Percentiles rank a stretch among this genome's conserved stretches.
These are phyloP conservation scores for Mycosphaerella sp. DNA, from an alignment of 2,329 filamentous ascomycete genomes.

Conservation along the genomic window DNA sequence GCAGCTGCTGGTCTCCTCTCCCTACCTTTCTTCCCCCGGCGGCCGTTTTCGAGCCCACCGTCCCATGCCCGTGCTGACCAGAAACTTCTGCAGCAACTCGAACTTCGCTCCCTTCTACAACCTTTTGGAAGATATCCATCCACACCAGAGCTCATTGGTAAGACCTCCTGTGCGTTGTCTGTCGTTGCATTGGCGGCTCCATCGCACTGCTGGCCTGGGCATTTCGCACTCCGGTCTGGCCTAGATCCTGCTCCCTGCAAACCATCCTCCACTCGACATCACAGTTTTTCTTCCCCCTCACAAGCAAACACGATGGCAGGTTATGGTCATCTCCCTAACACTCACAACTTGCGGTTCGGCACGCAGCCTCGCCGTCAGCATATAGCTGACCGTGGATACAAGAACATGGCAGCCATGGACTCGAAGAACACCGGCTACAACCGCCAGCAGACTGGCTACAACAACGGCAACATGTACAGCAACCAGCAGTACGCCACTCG, in stretches of 20 bases:
- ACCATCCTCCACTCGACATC: conserved; percentile 11
- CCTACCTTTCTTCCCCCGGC: background rate
- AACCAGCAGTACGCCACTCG: conserved; percentile 30
- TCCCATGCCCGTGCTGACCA: conserved; percentile 11
- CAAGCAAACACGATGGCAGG: conserved; percentile 14
- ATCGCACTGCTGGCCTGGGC: conserved; percentile 10
- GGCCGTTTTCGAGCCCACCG: conserved; percentile 1
- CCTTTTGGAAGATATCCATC: conserved; percentile 25
- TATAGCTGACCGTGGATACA: conserved; percentile 19
- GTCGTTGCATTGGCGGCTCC: conserved; percentile 8
- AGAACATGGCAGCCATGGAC: conserved; percentile 33
- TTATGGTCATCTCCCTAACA: conserved; percentile 8
- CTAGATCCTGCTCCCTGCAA: conserved; percentile 7
- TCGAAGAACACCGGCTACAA: conserved; percentile 30
- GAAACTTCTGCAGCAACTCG: conserved; percentile 10
- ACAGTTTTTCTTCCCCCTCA: conserved; percentile 6
- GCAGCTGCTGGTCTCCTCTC: background rate
- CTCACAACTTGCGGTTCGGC: conserved; percentile 18
- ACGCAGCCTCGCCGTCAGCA: conserved; percentile 17
- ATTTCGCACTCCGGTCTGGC: conserved; percentile 13
- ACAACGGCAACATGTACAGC: conserved; percentile 26
- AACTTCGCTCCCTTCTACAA: conserved; percentile 12
- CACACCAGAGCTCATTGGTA: conserved; percentile 23
- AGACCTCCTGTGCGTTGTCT: conserved; percentile 16
- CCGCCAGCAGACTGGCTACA: conserved; percentile 28